Evolutionary conservation across 192 early-diverging fungal species (phyloP).

Genomic region (Jimgerdemannia lactiflua): DNA sequence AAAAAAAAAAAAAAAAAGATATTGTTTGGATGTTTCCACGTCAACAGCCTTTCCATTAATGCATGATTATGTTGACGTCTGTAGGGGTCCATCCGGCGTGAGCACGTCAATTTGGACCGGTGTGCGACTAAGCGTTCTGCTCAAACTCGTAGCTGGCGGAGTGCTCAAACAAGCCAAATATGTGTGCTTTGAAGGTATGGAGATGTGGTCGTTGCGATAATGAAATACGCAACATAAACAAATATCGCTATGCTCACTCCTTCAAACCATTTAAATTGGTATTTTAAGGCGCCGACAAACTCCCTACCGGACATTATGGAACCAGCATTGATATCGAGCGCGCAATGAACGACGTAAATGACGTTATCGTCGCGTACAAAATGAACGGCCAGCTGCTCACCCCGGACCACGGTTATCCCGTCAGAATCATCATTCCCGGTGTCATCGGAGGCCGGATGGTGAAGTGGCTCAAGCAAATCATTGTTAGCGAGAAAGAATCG

Average conservation of each 20-base stretch:
- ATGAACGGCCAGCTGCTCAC: slow-evolving; percentile 74
- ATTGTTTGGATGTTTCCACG: too few relatives aligned
- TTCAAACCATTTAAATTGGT: too few relatives aligned
- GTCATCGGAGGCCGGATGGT: slow-evolving; percentile 85
- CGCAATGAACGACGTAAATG: slow-evolving; percentile 62
- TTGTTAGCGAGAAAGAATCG: slow-evolving; percentile 55
- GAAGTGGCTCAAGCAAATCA: slow-evolving; percentile 76
- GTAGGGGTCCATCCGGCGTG: slow-evolving; percentile 56
- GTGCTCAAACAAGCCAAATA: too few relatives aligned
- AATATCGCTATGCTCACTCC: too few relatives aligned
- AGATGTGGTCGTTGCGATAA: too few relatives aligned
- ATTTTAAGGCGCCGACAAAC: slow-evolving; percentile 48
- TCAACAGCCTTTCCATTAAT: too few relatives aligned
- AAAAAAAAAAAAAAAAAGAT: too few relatives aligned
- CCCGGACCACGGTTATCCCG: slow-evolving; percentile 85
- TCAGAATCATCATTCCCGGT: slow-evolving; percentile 87
- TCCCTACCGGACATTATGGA: slow-evolving; percentile 71
- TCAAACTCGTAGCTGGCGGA: too few relatives aligned
- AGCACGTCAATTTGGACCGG: slow-evolving; percentile 61
- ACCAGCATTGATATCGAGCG: slow-evolving; percentile 66
- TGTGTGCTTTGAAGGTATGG: too few relatives aligned
- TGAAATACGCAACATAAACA: too few relatives aligned
- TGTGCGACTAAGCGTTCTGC: too few relatives aligned
- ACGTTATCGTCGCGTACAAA: slow-evolving; percentile 74
- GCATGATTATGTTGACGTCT: slow-evolving; percentile 40